phyloP scores from a whole-genome alignment of 768 basidiomycete species.

The Crepidotus variabilis region DNA sequence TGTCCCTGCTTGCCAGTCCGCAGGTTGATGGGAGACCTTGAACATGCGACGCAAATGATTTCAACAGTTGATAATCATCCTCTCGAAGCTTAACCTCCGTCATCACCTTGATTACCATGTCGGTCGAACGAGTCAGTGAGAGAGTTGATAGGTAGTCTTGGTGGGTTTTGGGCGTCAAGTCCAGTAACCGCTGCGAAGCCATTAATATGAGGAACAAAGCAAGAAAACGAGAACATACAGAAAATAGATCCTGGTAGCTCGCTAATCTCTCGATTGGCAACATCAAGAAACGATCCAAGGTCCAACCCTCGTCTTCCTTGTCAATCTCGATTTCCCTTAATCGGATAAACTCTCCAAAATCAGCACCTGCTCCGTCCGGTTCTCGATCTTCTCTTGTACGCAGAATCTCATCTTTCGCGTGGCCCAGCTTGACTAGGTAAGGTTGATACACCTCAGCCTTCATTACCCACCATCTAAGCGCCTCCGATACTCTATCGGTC shows the following conservation, averaged over 20 bases:
- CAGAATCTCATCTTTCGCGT: conserved; percentile 51
- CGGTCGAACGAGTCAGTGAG: conserved; percentile 61
- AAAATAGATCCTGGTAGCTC: conserved; percentile 69
- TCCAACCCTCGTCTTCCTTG: conserved; percentile 56
- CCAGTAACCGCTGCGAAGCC: conserved; percentile 54
- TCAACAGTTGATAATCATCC: conserved; percentile 79
- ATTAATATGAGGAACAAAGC: background rate
- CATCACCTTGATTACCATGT: conserved; percentile 71
- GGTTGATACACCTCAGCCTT: conserved; percentile 83
- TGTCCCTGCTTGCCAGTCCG: conserved; percentile 64
- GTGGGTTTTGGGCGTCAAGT: conserved; percentile 66
- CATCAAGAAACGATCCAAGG: conserved; percentile 61
- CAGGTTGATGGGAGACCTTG: conserved; percentile 50
- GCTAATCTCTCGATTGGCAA: conserved; percentile 75
- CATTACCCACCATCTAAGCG: conserved; percentile 57
- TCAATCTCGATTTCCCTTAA: conserved; percentile 51
- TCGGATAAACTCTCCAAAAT: conserved; percentile 83
- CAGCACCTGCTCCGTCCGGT: conserved; percentile 27
- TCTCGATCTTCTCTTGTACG: conserved; percentile 41
- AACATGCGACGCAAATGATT: conserved; percentile 55
- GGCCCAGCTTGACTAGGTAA: conserved; percentile 72
- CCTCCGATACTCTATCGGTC: conserved; percentile 48
- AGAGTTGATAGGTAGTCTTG: conserved; percentile 68
- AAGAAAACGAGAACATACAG: conserved; percentile 44
- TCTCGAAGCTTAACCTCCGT: conserved; percentile 84